phyloP scores from a whole-genome alignment of 2,329 filamentous ascomycete species.

The Claviceps fusiformis region DNA sequence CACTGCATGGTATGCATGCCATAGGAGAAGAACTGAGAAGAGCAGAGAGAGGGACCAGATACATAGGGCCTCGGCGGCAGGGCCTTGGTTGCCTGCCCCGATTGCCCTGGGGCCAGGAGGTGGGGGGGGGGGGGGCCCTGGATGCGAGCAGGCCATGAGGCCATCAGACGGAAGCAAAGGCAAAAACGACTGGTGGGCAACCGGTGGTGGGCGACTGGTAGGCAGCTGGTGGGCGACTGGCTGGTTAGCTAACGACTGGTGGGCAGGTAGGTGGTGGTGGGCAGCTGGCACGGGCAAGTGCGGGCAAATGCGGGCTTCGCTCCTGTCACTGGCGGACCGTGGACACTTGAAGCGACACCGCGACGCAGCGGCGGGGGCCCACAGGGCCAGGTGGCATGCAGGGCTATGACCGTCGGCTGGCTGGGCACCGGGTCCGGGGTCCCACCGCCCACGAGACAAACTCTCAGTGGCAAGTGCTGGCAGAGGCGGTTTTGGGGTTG shows the following conservation, averaged over 20 bases:
- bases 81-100: too few species aligned
- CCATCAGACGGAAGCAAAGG: neutral
- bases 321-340: neutral
- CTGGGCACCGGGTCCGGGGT: neutral
- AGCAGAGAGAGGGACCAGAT: neutral
- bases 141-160: too few species aligned
- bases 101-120: neutral
- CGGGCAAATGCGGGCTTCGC: neutral
- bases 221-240: too few species aligned
- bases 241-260: too few species aligned
- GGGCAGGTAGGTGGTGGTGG: too few species aligned
- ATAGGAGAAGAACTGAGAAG: neutral
- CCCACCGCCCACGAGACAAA: neutral
- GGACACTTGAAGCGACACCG: neutral
- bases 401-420: neutral
- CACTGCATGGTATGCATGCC: neutral
- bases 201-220: too few species aligned
- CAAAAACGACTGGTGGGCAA: too few species aligned
- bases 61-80: too few species aligned
- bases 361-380: neutral
- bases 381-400: neutral
- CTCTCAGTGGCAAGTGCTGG: too few species aligned
- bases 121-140: too few species aligned
- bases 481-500: too few species aligned
- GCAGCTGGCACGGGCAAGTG: neutral